These are phyloP conservation scores for Lycium barbarum DNA, from an alignment of 257 asterid species.

Conservation along the genomic window DNA sequence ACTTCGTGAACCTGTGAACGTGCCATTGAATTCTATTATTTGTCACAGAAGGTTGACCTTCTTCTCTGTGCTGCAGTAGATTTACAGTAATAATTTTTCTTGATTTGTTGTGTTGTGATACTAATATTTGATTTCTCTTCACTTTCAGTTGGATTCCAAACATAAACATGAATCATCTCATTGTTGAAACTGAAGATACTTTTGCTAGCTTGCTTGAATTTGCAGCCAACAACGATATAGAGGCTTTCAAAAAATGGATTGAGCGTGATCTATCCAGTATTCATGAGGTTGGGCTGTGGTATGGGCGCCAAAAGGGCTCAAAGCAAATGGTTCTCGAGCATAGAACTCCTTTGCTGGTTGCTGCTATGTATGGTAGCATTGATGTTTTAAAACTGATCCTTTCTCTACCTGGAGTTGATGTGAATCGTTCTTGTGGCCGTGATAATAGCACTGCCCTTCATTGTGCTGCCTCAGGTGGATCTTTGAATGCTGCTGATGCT, in stretches of 20 bases:
- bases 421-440: slow-evolving; percentile 62
- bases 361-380: slow-evolving; percentile 79
- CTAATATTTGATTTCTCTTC: slow-evolving; percentile 41
- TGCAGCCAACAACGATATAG: slow-evolving; percentile 81
- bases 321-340: slow-evolving; percentile 77
- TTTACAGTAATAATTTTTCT: background rate
- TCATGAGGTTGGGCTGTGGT: slow-evolving; percentile 78
- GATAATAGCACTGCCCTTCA: slow-evolving; percentile 79
- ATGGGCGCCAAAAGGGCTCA: slow-evolving; percentile 77
- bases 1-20: background rate
- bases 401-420: slow-evolving; percentile 66
- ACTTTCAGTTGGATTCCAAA: slow-evolving; percentile 46
- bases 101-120: slow-evolving; percentile 27
- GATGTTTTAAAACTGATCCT: slow-evolving; percentile 64
- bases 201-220: slow-evolving; percentile 71
- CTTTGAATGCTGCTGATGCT: slow-evolving; percentile 49
- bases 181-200: slow-evolving; percentile 62
- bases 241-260: slow-evolving; percentile 50
- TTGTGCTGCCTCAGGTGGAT: slow-evolving; percentile 87
- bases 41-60: slow-evolving; percentile 8
- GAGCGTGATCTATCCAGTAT: slow-evolving; percentile 50
- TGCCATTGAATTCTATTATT: slow-evolving; percentile 8
- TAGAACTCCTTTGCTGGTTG: slow-evolving; percentile 88
- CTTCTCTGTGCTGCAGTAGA: background rate
- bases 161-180: slow-evolving; percentile 54